Percentiles rank a stretch among this genome's conserved stretches.
These are phyloP conservation scores for Clonostachys sp. DNA, from an alignment of 2,329 filamentous ascomycete genomes.

Conservation along the genomic window DNA sequence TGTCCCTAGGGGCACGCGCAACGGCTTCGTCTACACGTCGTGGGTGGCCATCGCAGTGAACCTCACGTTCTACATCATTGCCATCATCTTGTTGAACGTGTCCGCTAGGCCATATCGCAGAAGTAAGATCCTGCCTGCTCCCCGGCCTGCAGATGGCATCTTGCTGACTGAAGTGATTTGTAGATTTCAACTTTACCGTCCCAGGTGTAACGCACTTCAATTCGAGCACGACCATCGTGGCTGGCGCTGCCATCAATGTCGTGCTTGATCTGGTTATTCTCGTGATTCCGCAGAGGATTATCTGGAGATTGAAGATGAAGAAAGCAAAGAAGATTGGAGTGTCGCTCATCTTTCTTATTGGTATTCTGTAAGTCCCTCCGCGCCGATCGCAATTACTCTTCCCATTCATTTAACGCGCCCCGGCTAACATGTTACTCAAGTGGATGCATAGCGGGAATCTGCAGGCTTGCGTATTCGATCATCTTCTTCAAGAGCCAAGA, in stretches of 20 bases:
- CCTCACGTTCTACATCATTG: not conserved
- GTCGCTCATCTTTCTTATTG: slow-evolving; percentile 11
- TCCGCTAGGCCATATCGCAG: not conserved
- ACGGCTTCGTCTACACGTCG: no score
- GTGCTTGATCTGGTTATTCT: slow-evolving; percentile 27
- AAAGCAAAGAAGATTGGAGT: slow-evolving; percentile 16
- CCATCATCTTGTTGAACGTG: not conserved
- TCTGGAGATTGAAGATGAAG: slow-evolving; percentile 22
- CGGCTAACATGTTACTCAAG: not conserved
- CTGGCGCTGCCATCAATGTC: slow-evolving; percentile 20
- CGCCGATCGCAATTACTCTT: not conserved
- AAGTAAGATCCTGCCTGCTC: not conserved
- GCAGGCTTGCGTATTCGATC: not conserved
- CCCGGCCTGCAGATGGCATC: not conserved
- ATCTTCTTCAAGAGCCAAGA: not conserved
- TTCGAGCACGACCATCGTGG: slow-evolving; percentile 3
- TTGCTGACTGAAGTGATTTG: no score
- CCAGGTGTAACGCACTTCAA: not conserved
- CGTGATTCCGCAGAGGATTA: slow-evolving; percentile 23
- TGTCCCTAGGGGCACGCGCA: no score
- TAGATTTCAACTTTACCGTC: no score
- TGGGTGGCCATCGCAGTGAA: no score
- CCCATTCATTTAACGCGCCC: not conserved
- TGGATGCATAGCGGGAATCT: no score
- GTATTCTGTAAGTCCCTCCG: slow-evolving; percentile 7